phyloP scores from a whole-genome alignment of 2,329 filamentous ascomycete species.

The Cladorrhinum sp. region DNA sequence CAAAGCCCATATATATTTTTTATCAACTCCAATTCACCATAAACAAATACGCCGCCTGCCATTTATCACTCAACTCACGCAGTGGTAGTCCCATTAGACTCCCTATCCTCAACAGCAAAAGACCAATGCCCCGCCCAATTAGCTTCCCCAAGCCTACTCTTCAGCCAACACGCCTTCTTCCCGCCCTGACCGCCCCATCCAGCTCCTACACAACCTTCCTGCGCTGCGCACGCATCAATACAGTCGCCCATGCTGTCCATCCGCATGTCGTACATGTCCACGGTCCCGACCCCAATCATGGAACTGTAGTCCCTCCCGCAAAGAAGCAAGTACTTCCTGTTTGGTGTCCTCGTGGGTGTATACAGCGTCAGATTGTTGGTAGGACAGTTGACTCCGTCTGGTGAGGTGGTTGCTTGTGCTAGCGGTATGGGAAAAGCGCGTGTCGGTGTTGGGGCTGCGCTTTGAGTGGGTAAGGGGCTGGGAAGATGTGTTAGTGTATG shows the following conservation, averaged over 20 bases:
- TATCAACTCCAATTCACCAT: no score
- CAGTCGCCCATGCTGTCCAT: constrained; percentile 33
- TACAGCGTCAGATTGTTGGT: constrained; percentile 36
- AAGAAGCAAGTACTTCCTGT: constrained; percentile 31
- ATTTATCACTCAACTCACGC: no score
- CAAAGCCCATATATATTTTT: no score
- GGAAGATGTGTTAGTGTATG: background rate
- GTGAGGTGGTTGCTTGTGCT: constrained; percentile 16
- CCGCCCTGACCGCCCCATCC: constrained; percentile 36
- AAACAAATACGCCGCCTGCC: no score
- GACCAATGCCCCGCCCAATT: constrained; percentile 32
- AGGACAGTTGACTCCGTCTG: constrained; percentile 29
- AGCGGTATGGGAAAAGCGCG: constrained; percentile 12
- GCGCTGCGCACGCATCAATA: constrained; percentile 31
- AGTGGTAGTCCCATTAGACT: background rate
- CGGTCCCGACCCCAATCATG: constrained; percentile 24
- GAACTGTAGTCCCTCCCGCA: constrained; percentile 38
- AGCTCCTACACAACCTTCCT: constrained; percentile 33
- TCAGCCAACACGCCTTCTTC: constrained; percentile 34
- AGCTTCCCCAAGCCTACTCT: constrained; percentile 31
- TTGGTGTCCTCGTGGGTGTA: constrained; percentile 11
- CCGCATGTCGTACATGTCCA: constrained; percentile 29
- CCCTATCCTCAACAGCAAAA: constrained; percentile 36
- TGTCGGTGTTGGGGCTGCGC: constrained; percentile 9
- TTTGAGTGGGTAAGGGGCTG: background rate